Conservation (phyloP, 306 rosid species). For the Vigna trinervia region DNA sequence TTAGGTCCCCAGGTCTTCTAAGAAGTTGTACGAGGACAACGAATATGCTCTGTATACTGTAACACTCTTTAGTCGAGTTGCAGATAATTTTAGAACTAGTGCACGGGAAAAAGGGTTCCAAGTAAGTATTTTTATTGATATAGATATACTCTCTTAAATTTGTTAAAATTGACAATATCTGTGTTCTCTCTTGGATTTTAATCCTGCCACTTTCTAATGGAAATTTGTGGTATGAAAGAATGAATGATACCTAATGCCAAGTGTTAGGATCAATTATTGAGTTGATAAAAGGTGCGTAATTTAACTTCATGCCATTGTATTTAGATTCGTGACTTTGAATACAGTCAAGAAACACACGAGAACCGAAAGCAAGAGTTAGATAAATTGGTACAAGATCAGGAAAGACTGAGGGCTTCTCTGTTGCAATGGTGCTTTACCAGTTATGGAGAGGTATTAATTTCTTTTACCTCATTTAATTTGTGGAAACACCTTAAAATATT, state of each 20-base stretch:
- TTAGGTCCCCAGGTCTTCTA: slow-evolving; percentile 93
- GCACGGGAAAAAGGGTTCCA: slow-evolving; percentile 91
- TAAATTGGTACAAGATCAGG: slow-evolving; percentile 82
- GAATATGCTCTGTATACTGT: slow-evolving; percentile 93
- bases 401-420: slow-evolving; percentile 78
- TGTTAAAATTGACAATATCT: slow-evolving; percentile 15
- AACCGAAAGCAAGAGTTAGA: slow-evolving; percentile 77
- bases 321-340: slow-evolving; percentile 90
- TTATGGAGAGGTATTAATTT: slow-evolving; percentile 78
- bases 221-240: slow-evolving; percentile 24
- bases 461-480: slow-evolving; percentile 22
- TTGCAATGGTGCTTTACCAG: slow-evolving; percentile 92
- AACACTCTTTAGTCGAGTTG: slow-evolving; percentile 84
- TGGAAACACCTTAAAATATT: slow-evolving; percentile 8
- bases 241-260: slow-evolving; percentile 23
- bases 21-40: slow-evolving; percentile 87
- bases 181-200: not conserved
- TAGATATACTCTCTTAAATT: slow-evolving; percentile 34
- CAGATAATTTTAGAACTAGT: slow-evolving; percentile 85
- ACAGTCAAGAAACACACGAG: slow-evolving; percentile 85
- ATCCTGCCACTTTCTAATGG: not conserved
- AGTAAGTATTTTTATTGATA: slow-evolving; percentile 54
- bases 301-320: slow-evolving; percentile 44
- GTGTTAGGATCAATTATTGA: slow-evolving; percentile 26
- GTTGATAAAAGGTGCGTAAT: slow-evolving; percentile 36